A percentile compares a stretch with the other conserved stretches of the same genome.
phyloP scores from a whole-genome alignment of 2,329 filamentous ascomycete genomes.

The Calonectria leucothoes region DNA sequence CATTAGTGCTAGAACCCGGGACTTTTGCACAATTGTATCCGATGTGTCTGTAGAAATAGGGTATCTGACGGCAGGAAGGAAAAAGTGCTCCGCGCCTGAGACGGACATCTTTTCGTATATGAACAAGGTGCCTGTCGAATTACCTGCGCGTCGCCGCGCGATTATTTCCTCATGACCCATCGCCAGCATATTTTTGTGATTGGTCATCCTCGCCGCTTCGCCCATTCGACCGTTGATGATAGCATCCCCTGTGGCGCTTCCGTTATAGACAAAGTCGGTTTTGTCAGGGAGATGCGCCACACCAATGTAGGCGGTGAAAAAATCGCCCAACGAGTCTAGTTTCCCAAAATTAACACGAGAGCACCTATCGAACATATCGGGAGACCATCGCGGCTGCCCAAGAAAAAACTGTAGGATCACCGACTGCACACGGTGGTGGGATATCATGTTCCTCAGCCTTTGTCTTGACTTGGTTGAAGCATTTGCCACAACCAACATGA shows the following conservation, averaged over 20 bases:
- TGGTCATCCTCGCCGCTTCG: not conserved
- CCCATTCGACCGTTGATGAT: not conserved
- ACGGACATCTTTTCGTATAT: not conserved
- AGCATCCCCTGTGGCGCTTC: not conserved
- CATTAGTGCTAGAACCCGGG: not conserved
- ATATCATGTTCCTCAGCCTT: not conserved
- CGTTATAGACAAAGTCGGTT: not conserved
- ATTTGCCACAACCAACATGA: not conserved
- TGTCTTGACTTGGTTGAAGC: not conserved
- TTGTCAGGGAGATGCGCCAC: not conserved
- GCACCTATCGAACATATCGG: not conserved
- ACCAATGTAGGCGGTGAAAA: not conserved
- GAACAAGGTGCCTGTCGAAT: not conserved
- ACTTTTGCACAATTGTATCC: not conserved
- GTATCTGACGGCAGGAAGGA: not conserved
- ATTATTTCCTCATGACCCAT: not conserved
- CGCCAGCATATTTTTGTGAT: not conserved
- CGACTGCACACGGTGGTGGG: not conserved
- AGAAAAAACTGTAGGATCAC: not conserved
- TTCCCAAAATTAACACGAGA: not conserved
- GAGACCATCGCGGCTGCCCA: not conserved
- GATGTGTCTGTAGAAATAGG: too few species aligned
- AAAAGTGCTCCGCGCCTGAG: not conserved
- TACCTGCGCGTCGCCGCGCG: not conserved
- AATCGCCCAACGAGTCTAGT: not conserved